Evolutionary conservation across 768 basidiomycete species (phyloP).

Genomic region (Pleurotus eryngii): DNA sequence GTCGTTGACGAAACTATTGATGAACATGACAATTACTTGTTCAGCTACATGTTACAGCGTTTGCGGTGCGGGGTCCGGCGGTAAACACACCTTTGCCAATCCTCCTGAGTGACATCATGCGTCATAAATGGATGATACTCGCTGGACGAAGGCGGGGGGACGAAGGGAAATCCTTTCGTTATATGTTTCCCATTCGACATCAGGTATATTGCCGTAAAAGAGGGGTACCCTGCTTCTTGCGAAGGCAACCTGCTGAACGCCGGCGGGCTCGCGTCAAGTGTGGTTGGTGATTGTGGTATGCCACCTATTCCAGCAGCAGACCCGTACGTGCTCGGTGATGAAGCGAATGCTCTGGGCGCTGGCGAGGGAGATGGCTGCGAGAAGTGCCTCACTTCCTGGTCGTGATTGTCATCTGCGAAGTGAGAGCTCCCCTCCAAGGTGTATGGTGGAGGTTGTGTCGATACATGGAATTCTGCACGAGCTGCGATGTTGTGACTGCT

Average conservation of each 20-base stretch:
- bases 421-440: not conserved
- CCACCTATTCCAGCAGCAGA: too few relatives aligned
- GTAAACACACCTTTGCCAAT: slow-evolving; percentile 41
- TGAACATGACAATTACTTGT: not conserved
- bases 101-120: slow-evolving; percentile 46
- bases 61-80: not conserved
- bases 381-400: not conserved
- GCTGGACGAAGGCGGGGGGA: slow-evolving; percentile 35
- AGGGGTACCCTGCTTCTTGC: slow-evolving; percentile 13
- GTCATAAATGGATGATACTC: slow-evolving; percentile 47
- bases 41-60: not conserved
- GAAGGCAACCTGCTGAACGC: slow-evolving; percentile 19
- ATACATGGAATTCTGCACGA: not conserved
- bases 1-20: slow-evolving; percentile 36
- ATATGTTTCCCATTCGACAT: slow-evolving; percentile 29
- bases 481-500: not conserved
- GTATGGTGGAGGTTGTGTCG: not conserved
- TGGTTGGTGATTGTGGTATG: not conserved
- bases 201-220: slow-evolving; percentile 30
- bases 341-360: not conserved
- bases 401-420: not conserved
- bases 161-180: slow-evolving; percentile 38
- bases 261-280: slow-evolving; percentile 5
- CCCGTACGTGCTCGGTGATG: not conserved
- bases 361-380: not conserved